Conservation (phyloP, 2,329 filamentous ascomycete genomes). For the Aspergillus brunneoviolaceus region DNA sequence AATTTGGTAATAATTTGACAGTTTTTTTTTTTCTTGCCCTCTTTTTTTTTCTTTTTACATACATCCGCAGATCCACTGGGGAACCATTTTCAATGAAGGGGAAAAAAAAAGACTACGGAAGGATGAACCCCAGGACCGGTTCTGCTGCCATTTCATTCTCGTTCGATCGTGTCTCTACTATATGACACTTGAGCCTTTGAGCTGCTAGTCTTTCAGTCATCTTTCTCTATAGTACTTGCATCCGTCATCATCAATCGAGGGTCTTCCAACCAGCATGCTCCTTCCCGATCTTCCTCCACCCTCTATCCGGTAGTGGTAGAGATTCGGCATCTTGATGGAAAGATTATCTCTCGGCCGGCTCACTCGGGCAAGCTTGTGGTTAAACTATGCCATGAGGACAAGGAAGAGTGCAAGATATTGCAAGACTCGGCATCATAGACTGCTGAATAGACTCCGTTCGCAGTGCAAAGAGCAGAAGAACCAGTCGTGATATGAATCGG, state of each 20-base stretch:
- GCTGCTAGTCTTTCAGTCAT: neutral
- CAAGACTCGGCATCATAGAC: neutral
- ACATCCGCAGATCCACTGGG: constrained; percentile 32
- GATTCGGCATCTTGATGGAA: constrained; percentile 1
- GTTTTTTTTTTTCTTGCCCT: constrained; percentile 13
- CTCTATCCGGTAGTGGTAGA: neutral
- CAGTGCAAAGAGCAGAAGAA: neutral
- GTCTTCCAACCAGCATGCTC: neutral
- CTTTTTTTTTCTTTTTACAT: constrained; percentile 19
- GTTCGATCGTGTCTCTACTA: neutral
- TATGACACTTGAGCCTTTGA: constrained; percentile 1
- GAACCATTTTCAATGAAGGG: constrained; percentile 9
- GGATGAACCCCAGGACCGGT: constrained; percentile 2
- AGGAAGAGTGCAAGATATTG: neutral
- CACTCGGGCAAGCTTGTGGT: neutral
- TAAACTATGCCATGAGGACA: neutral
- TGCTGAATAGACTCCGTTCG: neutral
- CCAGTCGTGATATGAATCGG: neutral
- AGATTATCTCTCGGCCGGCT: neutral
- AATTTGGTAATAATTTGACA: constrained; percentile 26
- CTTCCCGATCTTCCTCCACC: constrained; percentile 14
- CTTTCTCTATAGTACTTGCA: neutral
- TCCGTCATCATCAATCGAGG: neutral
- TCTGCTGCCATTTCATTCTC: neutral
- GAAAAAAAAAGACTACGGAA: constrained; percentile 1